A percentile compares a stretch with the other conserved stretches of the same genome.
Evolutionary conservation across 495 filamentous ascomycete species (phyloP).

Genomic region (Choiromyces venosus): DNA sequence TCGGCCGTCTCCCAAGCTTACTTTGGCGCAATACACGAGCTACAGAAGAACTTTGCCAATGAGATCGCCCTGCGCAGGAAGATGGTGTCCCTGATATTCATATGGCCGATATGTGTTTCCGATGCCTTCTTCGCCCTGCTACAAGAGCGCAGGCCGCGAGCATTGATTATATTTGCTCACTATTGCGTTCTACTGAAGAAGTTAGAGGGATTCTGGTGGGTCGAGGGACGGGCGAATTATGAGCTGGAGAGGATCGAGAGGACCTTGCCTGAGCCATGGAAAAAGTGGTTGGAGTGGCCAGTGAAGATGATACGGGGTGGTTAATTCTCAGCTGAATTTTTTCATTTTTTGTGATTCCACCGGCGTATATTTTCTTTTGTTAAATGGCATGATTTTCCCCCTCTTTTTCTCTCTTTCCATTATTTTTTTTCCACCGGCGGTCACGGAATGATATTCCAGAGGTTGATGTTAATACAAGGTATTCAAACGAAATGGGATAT

Average conservation of each 20-base stretch:
- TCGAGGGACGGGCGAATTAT: constrained; percentile 42
- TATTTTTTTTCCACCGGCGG: neutral
- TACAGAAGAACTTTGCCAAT: constrained; percentile 27
- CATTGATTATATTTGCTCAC: constrained; percentile 45
- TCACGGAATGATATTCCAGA: neutral
- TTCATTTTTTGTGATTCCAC: neutral
- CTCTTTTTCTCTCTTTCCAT: neutral
- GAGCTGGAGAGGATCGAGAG: constrained; percentile 41
- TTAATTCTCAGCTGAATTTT: neutral
- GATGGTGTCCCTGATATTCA: constrained; percentile 24
- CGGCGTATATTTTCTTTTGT: neutral
- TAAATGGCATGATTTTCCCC: neutral
- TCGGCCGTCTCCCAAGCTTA: constrained; percentile 32
- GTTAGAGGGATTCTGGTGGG: constrained; percentile 43
- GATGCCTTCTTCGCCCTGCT: constrained; percentile 41
- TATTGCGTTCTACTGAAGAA: constrained; percentile 45
- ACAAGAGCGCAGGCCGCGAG: constrained; percentile 41
- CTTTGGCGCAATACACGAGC: constrained; percentile 23
- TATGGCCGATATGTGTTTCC: constrained; percentile 44
- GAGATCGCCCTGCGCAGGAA: neutral
- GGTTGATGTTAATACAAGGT: neutral
- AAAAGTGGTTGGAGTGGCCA: constrained; percentile 41
- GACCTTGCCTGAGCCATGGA: constrained; percentile 41
- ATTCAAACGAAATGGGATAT: neutral
- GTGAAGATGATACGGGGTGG: constrained; percentile 26